phyloP scores from a whole-genome alignment of 1,139 yeast genomes.

The Sugiyamaella japonica region DNA sequence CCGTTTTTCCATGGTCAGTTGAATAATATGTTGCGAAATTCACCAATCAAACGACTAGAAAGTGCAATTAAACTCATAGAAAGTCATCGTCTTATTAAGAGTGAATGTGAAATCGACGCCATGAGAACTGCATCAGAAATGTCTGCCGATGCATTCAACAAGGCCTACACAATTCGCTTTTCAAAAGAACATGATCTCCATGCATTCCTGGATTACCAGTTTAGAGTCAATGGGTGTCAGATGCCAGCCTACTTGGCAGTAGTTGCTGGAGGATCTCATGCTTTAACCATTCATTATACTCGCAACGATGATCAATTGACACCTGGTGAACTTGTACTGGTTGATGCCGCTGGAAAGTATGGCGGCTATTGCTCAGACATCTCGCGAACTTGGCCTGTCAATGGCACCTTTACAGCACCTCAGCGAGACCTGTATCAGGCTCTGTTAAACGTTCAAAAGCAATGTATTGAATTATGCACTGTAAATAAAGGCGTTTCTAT shows the following conservation, averaged over 20 bases:
- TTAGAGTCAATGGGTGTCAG: conserved; percentile 85
- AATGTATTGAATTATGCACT: conserved; percentile 69
- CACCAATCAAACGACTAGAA: conserved; percentile 19
- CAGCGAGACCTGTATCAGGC: conserved; percentile 88
- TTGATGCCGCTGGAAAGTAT: conserved; percentile 91
- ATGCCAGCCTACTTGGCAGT: conserved; percentile 92
- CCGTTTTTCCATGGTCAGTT: conserved; percentile 20
- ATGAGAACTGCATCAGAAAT: conserved; percentile 83
- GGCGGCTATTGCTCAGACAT: conserved; percentile 98
- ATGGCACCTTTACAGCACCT: conserved; percentile 65
- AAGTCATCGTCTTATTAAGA: conserved; percentile 65
- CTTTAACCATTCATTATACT: conserved; percentile 86
- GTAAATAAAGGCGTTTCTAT: conserved; percentile 55
- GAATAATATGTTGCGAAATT: conserved; percentile 17
- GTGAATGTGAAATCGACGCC: conserved; percentile 69
- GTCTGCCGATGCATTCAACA: conserved; percentile 79
- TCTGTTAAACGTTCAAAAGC: conserved; percentile 77
- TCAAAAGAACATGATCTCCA: conserved; percentile 74
- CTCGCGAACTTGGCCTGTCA: conserved; percentile 94
- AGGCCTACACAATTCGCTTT: conserved; percentile 64
- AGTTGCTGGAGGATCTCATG: conserved; percentile 88
- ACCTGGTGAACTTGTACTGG: conserved; percentile 78
- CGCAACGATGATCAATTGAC: conserved; percentile 78
- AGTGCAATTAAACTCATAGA: conserved; percentile 48
- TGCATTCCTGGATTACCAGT: conserved; percentile 79